Conservation (phyloP, 2,329 filamentous ascomycete species). For the Stagonosporopsis vannaccii region DNA sequence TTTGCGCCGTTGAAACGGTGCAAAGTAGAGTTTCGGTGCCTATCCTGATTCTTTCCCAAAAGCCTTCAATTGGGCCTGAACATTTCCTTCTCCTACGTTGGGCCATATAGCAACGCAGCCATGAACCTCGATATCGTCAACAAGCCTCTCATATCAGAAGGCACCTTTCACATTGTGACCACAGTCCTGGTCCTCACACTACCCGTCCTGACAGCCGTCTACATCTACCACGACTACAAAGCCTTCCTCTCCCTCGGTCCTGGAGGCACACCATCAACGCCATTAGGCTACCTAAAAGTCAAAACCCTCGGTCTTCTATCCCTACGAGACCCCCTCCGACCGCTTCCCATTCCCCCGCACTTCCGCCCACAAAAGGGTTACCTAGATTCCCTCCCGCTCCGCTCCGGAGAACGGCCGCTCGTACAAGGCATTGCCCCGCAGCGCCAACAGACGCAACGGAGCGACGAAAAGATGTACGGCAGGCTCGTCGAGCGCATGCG, state of each 20-base stretch:
- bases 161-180: conserved; percentile 25
- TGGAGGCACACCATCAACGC: conserved; percentile 79
- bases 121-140: neutral
- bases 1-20: neutral
- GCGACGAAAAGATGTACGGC: conserved; percentile 58
- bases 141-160: conserved; percentile 13
- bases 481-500: conserved; percentile 29
- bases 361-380: conserved; percentile 66
- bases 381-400: conserved; percentile 66
- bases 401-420: conserved; percentile 68
- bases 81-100: neutral
- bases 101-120: neutral
- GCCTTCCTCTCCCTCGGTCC: conserved; percentile 80
- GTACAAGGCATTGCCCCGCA: conserved; percentile 83
- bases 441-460: conserved; percentile 75
- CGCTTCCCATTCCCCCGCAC: conserved; percentile 61
- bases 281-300: conserved; percentile 75
- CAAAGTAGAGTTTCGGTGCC: neutral
- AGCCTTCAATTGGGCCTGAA: neutral
- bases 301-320: conserved; percentile 75
- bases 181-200: conserved; percentile 33
- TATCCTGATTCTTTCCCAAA: neutral
- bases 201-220: conserved; percentile 37
- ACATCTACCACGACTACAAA: conserved; percentile 73
- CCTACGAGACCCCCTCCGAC: conserved; percentile 72